Base-by-base conservation (phyloP, 2,329 filamentous ascomycete genomes). In the Diaporthe sp. region DNA sequence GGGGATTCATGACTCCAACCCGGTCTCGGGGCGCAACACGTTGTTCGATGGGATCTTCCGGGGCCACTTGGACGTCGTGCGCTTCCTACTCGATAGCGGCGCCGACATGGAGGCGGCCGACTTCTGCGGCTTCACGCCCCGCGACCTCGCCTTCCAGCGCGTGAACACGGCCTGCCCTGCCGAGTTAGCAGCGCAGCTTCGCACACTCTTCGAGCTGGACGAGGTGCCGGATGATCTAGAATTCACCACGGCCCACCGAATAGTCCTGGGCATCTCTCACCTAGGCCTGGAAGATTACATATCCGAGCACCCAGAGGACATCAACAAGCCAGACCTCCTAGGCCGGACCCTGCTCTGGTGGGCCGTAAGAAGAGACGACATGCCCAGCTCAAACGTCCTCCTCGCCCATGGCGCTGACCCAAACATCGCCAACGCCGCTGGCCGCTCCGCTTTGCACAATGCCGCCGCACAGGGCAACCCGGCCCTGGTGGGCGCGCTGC, bases 61-160 rank as follows among this genome's bases (percentile, higher is more conserved):
- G 13, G 63, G 63, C 4, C 63, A 51, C 17, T 6, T 68, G 63
- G 15, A 51, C 42, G 22, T 34, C 31, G 42, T 51, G 25, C 42
- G 42, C 63, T 68, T 44, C 63, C 63, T 68, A 0, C 63, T 68
- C 31, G 42, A 68, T 13, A 51, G 42, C 25, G 42, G 63, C 63
- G 63, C 63, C 37, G 63, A 68, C 63, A 51, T 68, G 42, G 63
- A 51, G 7, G 63, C 63, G 37, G 42, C 63, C 25, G 63, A 68
- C 63, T 68, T 68, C 42, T 68, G 63, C 25, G 42, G 63, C 25
- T 68, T 68, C 25, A 68, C 42, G 7, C 63, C 63, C 1, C 42
- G 63, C 20, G 42, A 68, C 31, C 42, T 68, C 20, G 63, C 42
- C 47, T 68, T 68, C 42, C 42, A 31, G 42, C 63, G 63, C 25